Evolutionary conservation across 129 eudicot genomes (phyloP).

Genomic region (Ambrosia artemisiifolia): DNA sequence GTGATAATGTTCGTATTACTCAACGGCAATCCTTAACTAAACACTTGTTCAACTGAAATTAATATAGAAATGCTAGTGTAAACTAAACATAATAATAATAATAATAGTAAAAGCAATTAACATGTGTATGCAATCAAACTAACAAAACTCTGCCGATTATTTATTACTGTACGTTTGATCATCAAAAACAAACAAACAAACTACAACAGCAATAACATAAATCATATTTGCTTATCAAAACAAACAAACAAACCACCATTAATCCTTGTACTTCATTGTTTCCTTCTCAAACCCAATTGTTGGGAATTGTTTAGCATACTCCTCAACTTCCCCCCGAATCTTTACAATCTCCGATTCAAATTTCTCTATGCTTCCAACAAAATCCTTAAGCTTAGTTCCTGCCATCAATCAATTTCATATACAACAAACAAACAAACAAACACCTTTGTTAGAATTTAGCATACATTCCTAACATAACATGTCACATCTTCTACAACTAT

Average conservation of each 20-base stretch:
- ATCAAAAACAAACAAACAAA: conserved; percentile 4
- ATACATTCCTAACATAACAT: neutral
- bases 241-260: conserved; percentile 7
- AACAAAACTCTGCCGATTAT: neutral
- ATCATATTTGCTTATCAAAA: conserved; percentile 8
- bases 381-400: conserved; percentile 95
- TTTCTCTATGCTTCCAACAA: conserved; percentile 53
- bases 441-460: conserved; percentile 15
- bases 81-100: too few relatives aligned
- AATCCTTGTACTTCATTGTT: conserved; percentile 80
- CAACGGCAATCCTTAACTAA: too few relatives aligned
- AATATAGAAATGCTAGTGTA: too few relatives aligned
- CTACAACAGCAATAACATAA: neutral
- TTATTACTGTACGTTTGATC: neutral
- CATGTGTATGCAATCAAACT: neutral
- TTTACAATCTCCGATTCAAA: conserved; percentile 51
- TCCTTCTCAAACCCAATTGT: conserved; percentile 92
- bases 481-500: neutral
- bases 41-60: too few relatives aligned
- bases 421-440: neutral
- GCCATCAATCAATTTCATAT: conserved; percentile 18
- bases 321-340: conserved; percentile 68
- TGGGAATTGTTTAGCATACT: conserved; percentile 88
- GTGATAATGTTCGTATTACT: too few relatives aligned
- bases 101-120: too few relatives aligned